These are phyloP conservation scores for Hirschioporus abietinus DNA, from an alignment of 768 basidiomycete genomes.

Conservation along the genomic window DNA sequence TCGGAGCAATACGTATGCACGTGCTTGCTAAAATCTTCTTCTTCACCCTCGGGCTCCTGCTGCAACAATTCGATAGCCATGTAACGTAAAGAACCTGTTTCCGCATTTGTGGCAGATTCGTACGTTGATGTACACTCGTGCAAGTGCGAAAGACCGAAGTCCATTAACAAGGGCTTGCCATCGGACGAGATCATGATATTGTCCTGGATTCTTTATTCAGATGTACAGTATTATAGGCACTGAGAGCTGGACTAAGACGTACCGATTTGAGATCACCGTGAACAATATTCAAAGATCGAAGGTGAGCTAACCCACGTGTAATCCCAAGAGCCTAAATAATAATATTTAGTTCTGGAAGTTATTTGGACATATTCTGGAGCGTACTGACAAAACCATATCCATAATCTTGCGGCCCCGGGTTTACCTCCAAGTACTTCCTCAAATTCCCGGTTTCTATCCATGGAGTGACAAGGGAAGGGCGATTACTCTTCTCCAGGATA, in stretches of 20 bases:
- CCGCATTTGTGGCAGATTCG: not conserved
- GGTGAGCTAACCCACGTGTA: too few species aligned
- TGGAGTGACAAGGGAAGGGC: too few species aligned
- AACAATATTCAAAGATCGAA: too few species aligned
- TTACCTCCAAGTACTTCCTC: not conserved
- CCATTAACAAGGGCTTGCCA: not conserved
- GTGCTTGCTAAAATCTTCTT: too few species aligned
- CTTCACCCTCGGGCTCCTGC: not conserved
- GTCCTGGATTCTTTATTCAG: too few species aligned
- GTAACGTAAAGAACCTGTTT: not conserved
- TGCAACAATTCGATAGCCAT: not conserved
- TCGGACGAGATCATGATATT: not conserved
- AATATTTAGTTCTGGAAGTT: too few species aligned
- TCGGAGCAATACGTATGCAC: not conserved
- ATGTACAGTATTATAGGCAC: not conserved
- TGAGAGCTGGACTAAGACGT: not conserved
- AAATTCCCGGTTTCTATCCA: too few species aligned
- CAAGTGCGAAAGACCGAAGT: not conserved
- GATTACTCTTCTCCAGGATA: too few species aligned
- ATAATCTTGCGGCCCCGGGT: too few species aligned
- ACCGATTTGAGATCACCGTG: too few species aligned
- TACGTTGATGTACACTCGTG: not conserved
- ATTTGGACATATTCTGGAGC: not conserved
- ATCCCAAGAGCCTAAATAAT: too few species aligned
- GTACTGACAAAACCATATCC: too few species aligned